Conservation (phyloP, 805 yeast species). For the Osmozyma mogii region DNA sequence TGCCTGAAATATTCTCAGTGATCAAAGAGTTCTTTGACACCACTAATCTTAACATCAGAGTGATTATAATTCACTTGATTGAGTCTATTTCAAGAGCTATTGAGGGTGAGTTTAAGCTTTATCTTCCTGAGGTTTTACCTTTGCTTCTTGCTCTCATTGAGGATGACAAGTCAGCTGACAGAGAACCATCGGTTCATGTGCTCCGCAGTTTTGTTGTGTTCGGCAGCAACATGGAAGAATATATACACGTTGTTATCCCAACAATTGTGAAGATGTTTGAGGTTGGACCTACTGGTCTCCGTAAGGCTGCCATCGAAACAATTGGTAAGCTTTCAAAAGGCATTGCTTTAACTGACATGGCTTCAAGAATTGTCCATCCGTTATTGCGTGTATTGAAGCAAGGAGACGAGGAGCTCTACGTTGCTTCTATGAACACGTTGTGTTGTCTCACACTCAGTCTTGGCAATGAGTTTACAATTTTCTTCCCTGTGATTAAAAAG, state of each 20-base stretch:
- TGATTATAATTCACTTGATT: conserved; percentile 68
- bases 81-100: conserved; percentile 81
- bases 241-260: conserved; percentile 81
- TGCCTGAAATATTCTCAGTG: conserved; percentile 65
- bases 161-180: conserved; percentile 54
- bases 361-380: conserved; percentile 86
- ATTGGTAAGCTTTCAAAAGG: conserved; percentile 72
- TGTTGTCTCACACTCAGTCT: conserved; percentile 72
- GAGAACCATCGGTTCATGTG: conserved; percentile 61
- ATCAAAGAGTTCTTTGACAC: conserved; percentile 63
- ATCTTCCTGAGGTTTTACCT: conserved; percentile 71
- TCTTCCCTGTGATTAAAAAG: conserved; percentile 73
- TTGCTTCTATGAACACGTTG: conserved; percentile 68
- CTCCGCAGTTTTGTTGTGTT: conserved; percentile 77
- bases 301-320: conserved; percentile 71
- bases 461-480: conserved; percentile 77
- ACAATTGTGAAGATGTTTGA: conserved; percentile 77
- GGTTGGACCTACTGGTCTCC: conserved; percentile 49
- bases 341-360: conserved; percentile 75
- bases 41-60: conserved; percentile 52
- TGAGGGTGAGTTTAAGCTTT: conserved; percentile 86
- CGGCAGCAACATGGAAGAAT: conserved; percentile 84
- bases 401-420: conserved; percentile 51
- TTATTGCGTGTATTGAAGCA: conserved; percentile 56
- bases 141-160: conserved; percentile 70